A percentile compares a stretch with the other conserved stretches of the same genome.
phyloP scores from a whole-genome alignment of 73 alveolate genomes.

The Paramecium biaurelia region DNA sequence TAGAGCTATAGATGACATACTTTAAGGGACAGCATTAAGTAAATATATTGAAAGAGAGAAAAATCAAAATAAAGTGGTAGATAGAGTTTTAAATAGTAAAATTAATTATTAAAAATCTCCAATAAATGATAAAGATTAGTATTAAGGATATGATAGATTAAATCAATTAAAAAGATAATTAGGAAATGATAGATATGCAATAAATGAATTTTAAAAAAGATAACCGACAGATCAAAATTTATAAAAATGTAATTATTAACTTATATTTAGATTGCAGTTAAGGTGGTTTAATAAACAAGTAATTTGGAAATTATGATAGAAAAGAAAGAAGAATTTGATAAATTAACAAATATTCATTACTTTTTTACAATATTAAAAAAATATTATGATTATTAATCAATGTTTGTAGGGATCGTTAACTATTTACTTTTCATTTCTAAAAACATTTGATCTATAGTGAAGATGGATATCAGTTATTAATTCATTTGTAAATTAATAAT shows the following conservation, averaged over 20 bases:
- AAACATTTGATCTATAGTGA: neutral
- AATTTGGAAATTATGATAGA: neutral
- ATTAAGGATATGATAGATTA: neutral
- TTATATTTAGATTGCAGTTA: neutral
- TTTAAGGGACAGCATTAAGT: neutral
- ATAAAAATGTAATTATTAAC: neutral
- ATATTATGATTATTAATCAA: too few species aligned
- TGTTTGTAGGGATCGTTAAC: neutral
- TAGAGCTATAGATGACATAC: neutral
- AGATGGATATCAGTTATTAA: neutral
- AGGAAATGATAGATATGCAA: neutral
- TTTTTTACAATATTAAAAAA: too few species aligned
- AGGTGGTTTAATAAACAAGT: neutral
- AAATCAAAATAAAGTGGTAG: neutral
- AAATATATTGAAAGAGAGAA: conserved; percentile 17
- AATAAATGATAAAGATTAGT: neutral
- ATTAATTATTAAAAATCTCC: neutral
- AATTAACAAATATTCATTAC: neutral
- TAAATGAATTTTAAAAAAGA: neutral
- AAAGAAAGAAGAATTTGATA: neutral
- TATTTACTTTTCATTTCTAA: neutral
- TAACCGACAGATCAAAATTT: neutral
- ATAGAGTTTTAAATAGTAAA: neutral
- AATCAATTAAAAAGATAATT: neutral
- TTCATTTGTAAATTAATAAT: neutral